Percentiles rank a stretch among this genome's conserved stretches.
These are phyloP conservation scores for Phytophthora hibernalis DNA, from an alignment of 352 stramenopile species.

Conservation along the genomic window DNA sequence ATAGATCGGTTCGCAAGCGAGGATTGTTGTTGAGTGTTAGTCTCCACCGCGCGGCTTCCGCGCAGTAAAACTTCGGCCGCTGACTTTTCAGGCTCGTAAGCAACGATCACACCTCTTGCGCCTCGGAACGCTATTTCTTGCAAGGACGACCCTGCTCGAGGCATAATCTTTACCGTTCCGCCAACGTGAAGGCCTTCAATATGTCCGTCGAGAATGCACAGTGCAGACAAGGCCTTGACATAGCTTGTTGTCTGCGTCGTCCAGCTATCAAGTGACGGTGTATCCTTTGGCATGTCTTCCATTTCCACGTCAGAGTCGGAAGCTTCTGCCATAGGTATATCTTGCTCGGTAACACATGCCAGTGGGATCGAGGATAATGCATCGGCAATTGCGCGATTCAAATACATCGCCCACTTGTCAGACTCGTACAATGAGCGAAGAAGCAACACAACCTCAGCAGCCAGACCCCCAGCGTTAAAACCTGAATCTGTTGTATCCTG, in stretches of 20 bases:
- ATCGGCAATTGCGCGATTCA: constrained; percentile 69
- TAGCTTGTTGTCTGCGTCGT: constrained; percentile 57
- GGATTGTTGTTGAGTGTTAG: constrained; percentile 40
- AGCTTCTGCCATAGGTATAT: constrained; percentile 15
- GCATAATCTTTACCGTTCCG: constrained; percentile 86
- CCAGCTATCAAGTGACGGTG: constrained; percentile 64
- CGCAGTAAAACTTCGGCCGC: constrained; percentile 81
- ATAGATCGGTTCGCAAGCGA: constrained; percentile 38
- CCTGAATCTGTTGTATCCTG: constrained; percentile 25
- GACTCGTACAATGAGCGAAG: constrained; percentile 85
- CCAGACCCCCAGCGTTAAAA: constrained; percentile 54
- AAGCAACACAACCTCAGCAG: constrained; percentile 81
- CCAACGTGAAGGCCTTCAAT: constrained; percentile 85
- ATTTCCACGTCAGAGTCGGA: constrained; percentile 84
- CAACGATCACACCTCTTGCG: constrained; percentile 74
- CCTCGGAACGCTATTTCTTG: constrained; percentile 84
- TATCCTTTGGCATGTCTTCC: constrained; percentile 77
- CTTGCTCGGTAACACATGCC: constrained; percentile 50
- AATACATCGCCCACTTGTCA: constrained; percentile 69
- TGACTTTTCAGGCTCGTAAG: constrained; percentile 85
- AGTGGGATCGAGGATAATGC: constrained; percentile 60
- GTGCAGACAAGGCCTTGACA: constrained; percentile 71
- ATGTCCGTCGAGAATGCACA: constrained; percentile 86
- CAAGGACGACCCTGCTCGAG: constrained; percentile 64
- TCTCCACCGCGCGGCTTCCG: constrained; percentile 50